Evolutionary conservation across 129 eudicot genomes (phyloP).

Genomic region (Calendula officinalis): DNA sequence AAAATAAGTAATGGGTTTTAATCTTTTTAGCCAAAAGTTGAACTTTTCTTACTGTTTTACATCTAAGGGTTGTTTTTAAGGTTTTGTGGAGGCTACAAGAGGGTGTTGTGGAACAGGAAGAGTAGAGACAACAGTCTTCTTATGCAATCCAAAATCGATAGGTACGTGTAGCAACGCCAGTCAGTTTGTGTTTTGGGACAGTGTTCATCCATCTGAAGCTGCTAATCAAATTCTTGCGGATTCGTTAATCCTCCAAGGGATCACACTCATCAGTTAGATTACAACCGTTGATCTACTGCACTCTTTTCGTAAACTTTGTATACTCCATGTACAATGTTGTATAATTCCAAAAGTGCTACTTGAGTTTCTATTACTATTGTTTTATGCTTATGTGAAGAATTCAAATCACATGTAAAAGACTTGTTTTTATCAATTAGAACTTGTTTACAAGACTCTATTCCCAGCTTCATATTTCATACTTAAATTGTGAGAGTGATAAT

Average conservation of each 20-base stretch:
- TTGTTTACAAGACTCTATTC: conserved; percentile 14
- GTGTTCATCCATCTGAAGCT: conserved; percentile 91
- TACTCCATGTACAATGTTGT: conserved; percentile 33
- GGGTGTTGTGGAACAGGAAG: conserved; percentile 96
- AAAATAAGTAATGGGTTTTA: not conserved
- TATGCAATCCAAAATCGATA: conserved; percentile 77
- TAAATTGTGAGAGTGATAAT: too few species aligned
- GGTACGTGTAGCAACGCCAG: conserved; percentile 85
- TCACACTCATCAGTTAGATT: conserved; percentile 53
- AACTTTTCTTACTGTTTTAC: not conserved
- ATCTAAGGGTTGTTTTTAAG: conserved; percentile 30
- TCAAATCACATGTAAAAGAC: conserved; percentile 27
- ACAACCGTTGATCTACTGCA: not conserved
- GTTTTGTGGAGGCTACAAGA: conserved; percentile 74
- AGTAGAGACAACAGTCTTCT: conserved; percentile 63
- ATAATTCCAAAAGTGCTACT: not conserved
- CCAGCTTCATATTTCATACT: not conserved
- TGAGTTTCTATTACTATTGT: conserved; percentile 10
- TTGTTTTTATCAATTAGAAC: not conserved
- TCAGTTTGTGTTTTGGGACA: conserved; percentile 90
- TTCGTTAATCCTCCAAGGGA: conserved; percentile 62
- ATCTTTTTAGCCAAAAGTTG: not conserved
- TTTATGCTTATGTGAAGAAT: conserved; percentile 15
- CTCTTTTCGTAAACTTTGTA: conserved; percentile 31
- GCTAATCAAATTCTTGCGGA: conserved; percentile 86